These are phyloP conservation scores for Hypoxylon sp. DNA, from an alignment of 2,329 filamentous ascomycete species.

Conservation along the genomic window DNA sequence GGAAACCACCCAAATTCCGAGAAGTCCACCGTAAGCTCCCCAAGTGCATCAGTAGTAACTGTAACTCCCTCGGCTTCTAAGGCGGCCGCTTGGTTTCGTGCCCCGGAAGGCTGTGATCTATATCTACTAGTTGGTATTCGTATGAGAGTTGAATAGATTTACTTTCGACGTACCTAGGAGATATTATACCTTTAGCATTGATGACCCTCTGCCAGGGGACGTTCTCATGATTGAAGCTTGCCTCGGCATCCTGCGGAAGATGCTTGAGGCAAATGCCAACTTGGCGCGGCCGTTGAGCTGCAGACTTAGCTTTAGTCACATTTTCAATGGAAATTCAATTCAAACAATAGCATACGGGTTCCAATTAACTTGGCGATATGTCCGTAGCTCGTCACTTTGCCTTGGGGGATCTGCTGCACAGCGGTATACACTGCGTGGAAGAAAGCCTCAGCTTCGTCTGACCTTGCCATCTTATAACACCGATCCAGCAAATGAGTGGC, in stretches of 20 bases:
- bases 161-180: constrained; percentile 74
- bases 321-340: not conserved
- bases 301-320: constrained; percentile 3
- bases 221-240: constrained; percentile 78
- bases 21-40: constrained; percentile 68
- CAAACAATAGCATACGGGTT: constrained; percentile 69
- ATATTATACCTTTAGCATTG: constrained; percentile 88
- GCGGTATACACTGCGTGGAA: constrained; percentile 84
- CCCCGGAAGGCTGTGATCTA: constrained; percentile 66
- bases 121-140: constrained; percentile 11
- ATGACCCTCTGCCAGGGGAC: constrained; percentile 97
- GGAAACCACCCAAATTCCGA: constrained; percentile 71
- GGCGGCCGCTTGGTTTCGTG: constrained; percentile 66
- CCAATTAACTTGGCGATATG: constrained; percentile 82
- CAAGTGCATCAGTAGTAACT: constrained; percentile 64
- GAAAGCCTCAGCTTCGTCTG: constrained; percentile 82
- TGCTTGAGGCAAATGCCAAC: constrained; percentile 93
- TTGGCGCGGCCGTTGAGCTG: constrained; percentile 82
- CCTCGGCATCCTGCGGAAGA: constrained; percentile 70
- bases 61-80: constrained; percentile 67
- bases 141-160: not conserved
- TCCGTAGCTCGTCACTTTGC: constrained; percentile 89
- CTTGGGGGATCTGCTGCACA: constrained; percentile 86
- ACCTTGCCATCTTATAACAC: constrained; percentile 71
- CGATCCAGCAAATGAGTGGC: not conserved